Conservation (phyloP, 1,284 basidiomycete species). For the Leccinum subatratum region DNA sequence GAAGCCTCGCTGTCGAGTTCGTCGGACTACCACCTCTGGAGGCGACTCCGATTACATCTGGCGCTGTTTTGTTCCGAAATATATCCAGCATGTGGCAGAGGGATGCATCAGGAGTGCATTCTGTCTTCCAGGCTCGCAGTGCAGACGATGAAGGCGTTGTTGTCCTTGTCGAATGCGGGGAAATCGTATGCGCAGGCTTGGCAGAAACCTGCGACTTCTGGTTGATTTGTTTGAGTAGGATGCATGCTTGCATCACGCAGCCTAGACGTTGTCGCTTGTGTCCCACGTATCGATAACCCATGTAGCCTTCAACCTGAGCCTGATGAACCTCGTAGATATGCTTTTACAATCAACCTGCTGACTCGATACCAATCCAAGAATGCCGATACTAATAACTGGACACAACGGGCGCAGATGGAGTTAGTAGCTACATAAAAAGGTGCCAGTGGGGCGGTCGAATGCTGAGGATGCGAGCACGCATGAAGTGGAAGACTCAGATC, state of each 20-base stretch:
- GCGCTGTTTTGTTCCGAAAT: constrained; percentile 42
- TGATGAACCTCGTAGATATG: not conserved
- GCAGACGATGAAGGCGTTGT: constrained; percentile 22
- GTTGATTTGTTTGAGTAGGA: constrained; percentile 32
- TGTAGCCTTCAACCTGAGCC: no score
- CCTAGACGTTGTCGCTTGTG: not conserved
- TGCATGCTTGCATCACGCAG: no score
- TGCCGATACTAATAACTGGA: no score
- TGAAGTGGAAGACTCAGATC: no score
- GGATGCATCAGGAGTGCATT: constrained; percentile 21
- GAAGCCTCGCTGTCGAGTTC: constrained; percentile 55
- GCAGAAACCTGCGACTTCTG: constrained; percentile 21
- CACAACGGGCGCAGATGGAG: no score
- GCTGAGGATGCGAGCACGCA: no score
- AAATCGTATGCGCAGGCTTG: constrained; percentile 30
- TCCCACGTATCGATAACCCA: no score
- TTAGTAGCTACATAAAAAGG: no score
- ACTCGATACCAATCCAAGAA: no score
- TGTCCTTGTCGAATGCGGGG: constrained; percentile 33
- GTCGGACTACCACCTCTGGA: constrained; percentile 64
- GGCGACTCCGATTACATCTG: constrained; percentile 27
- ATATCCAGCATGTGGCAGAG: constrained; percentile 31
- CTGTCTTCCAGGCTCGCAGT: constrained; percentile 16
- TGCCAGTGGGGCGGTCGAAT: no score
- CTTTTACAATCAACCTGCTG: not conserved